phyloP scores from a whole-genome alignment of 2,329 filamentous ascomycete species.

The Polytolypa hystricis region DNA sequence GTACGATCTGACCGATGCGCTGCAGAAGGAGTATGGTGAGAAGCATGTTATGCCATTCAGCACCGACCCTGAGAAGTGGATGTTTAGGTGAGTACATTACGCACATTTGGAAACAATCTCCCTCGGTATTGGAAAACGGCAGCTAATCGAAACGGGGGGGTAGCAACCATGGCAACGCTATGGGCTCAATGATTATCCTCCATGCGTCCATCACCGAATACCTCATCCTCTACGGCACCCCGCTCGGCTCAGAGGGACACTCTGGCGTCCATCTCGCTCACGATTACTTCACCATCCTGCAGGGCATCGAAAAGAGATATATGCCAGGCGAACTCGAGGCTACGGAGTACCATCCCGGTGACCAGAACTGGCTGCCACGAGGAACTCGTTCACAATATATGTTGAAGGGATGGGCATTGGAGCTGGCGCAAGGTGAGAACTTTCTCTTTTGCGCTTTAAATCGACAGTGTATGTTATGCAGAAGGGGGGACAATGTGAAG shows the following conservation, averaged over 20 bases:
- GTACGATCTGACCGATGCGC: slow-evolving; percentile 7
- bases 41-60: slow-evolving; percentile 8
- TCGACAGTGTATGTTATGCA: no score
- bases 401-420: slow-evolving; percentile 73
- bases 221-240: slow-evolving; percentile 71
- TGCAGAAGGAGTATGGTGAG: slow-evolving; percentile 8
- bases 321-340: slow-evolving; percentile 54
- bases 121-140: background rate
- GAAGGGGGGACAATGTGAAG: no score
- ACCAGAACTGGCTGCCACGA: slow-evolving; percentile 59
- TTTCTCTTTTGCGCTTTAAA: slow-evolving; percentile 9
- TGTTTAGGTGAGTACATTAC: slow-evolving; percentile 44
- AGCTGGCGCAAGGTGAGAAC: slow-evolving; percentile 51
- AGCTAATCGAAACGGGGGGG: background rate
- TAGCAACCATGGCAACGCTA: slow-evolving; percentile 7
- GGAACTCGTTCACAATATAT: slow-evolving; percentile 72
- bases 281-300: slow-evolving; percentile 89
- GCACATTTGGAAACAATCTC: background rate
- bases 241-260: slow-evolving; percentile 79
- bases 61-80: slow-evolving; percentile 57
- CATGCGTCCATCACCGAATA: slow-evolving; percentile 82
- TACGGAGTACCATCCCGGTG: slow-evolving; percentile 59
- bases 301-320: slow-evolving; percentile 67
- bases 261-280: slow-evolving; percentile 80
- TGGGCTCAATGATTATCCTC: slow-evolving; percentile 69